These are phyloP conservation scores for Hemisphaericaspora xylanilytica DNA, from an alignment of 1,139 yeast species.

Conservation along the genomic window DNA sequence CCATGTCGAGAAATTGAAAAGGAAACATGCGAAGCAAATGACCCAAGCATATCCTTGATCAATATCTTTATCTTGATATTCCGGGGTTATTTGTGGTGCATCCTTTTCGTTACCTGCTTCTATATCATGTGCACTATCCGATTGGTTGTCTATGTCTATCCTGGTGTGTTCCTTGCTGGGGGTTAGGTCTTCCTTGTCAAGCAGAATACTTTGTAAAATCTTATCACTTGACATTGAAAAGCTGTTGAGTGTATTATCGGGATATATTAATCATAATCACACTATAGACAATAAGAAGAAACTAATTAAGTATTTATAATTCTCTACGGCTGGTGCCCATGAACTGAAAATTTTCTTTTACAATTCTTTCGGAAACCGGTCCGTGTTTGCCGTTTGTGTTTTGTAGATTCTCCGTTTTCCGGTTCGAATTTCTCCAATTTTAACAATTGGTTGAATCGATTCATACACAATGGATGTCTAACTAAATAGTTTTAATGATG, in stretches of 20 bases:
- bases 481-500: too few relatives aligned
- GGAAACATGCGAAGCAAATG: constrained; percentile 39
- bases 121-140: constrained; percentile 35
- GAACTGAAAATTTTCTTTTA: too few relatives aligned
- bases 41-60: constrained; percentile 55
- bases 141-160: constrained; percentile 34
- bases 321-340: too few relatives aligned
- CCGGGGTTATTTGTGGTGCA: neutral
- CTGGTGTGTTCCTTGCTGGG: constrained; percentile 4
- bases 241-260: too few relatives aligned
- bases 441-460: too few relatives aligned
- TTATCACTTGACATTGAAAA: neutral
- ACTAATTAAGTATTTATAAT: neutral
- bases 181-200: neutral
- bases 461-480: too few relatives aligned
- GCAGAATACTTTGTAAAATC: neutral
- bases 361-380: too few relatives aligned
- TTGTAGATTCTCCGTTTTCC: too few relatives aligned
- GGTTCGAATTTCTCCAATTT: too few relatives aligned
- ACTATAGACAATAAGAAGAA: too few relatives aligned
- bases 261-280: too few relatives aligned
- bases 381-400: too few relatives aligned
- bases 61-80: constrained; percentile 8
- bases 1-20: constrained; percentile 47
- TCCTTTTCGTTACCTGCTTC: constrained; percentile 11